Evolutionary conservation across 257 asterid genomes (phyloP).

Genomic region (Solanum pinnatisectum): DNA sequence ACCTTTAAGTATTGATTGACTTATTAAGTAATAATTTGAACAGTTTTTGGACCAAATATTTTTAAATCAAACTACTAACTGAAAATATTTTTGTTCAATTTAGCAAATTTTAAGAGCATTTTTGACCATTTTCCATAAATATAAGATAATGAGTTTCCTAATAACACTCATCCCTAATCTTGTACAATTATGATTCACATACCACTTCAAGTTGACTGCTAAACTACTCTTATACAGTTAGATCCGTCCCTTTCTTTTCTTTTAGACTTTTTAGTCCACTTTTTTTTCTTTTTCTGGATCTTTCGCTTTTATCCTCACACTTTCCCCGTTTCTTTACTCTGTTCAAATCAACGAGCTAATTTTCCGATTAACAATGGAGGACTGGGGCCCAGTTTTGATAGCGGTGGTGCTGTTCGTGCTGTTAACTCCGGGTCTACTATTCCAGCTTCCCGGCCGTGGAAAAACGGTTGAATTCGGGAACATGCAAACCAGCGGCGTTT

Average conservation of each 20-base stretch:
- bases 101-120: background rate
- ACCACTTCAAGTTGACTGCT: background rate
- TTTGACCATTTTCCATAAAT: no score
- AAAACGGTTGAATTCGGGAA: background rate
- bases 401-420: background rate
- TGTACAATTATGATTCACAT: background rate
- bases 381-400: background rate
- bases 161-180: background rate
- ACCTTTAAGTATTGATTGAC: background rate
- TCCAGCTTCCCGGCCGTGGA: background rate
- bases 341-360: background rate
- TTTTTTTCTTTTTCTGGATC: background rate
- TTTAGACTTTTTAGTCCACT: background rate
- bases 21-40: background rate
- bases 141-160: background rate
- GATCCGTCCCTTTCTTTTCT: background rate
- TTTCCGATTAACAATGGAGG: background rate
- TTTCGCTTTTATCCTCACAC: background rate
- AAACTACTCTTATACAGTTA: background rate
- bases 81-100: background rate
- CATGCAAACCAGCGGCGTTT: background rate
- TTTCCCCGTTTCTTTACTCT: background rate
- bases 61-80: no score
- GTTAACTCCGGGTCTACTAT: background rate
- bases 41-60: background rate